These are phyloP conservation scores for Kwoniella europaea DNA, from an alignment of 768 basidiomycete genomes.

Conservation along the genomic window DNA sequence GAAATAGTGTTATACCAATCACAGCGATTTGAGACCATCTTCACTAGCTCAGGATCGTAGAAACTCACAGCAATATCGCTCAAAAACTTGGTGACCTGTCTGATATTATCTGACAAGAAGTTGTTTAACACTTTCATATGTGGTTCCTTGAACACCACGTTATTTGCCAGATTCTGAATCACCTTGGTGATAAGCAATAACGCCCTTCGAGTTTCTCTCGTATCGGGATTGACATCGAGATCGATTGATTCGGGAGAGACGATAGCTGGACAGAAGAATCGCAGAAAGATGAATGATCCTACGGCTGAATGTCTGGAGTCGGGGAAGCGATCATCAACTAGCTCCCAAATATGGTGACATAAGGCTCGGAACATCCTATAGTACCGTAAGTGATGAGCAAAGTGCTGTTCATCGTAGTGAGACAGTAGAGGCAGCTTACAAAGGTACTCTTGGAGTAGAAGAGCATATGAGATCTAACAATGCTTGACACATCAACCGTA, in stretches of 20 bases:
- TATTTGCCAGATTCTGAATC: constrained; percentile 91
- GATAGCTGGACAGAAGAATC: constrained; percentile 92
- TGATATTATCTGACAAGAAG: constrained; percentile 62
- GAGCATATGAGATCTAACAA: constrained; percentile 76
- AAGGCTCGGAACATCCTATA: constrained; percentile 34
- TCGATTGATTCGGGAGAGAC: constrained; percentile 85
- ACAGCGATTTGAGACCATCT: too few relatives aligned
- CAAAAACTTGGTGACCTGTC: constrained; percentile 51
- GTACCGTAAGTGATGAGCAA: too few relatives aligned
- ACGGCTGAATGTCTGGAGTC: constrained; percentile 57
- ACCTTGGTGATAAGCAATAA: constrained; percentile 87
- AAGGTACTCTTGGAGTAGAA: constrained; percentile 72
- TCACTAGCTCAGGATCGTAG: not conserved
- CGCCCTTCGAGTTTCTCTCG: constrained; percentile 71
- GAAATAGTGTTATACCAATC: too few relatives aligned
- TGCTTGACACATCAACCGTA: constrained; percentile 73
- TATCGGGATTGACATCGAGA: constrained; percentile 71
- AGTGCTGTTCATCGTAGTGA: not conserved
- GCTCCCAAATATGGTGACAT: constrained; percentile 67
- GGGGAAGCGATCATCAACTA: constrained; percentile 52
- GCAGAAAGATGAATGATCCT: constrained; percentile 82
- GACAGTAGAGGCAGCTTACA: constrained; percentile 63
- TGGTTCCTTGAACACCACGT: constrained; percentile 88
- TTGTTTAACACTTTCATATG: constrained; percentile 81
- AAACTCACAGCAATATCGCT: constrained; percentile 50